Evolutionary conservation across 75 land plant species (phyloP).

Genomic region (Pinus taeda): DNA sequence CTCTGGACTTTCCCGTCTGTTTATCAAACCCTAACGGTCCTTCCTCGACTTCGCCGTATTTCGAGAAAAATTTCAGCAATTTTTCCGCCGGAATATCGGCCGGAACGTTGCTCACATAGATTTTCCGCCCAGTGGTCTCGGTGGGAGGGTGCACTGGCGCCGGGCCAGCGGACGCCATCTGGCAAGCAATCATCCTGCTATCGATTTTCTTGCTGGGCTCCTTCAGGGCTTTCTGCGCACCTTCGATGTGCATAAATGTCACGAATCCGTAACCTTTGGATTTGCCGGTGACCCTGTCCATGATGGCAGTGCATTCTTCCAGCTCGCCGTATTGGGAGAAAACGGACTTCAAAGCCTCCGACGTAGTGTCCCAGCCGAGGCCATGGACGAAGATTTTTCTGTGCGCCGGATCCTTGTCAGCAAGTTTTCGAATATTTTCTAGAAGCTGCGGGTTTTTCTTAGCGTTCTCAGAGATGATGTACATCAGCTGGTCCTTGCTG

Average conservation of each 20-base stretch:
- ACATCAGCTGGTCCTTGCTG: conserved; percentile 40
- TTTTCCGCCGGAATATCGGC: conserved; percentile 11
- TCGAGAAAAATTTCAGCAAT: conserved; percentile 23
- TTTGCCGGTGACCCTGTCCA: conserved; percentile 68
- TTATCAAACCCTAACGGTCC: conserved; percentile 49
- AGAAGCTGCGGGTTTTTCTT: conserved; percentile 32
- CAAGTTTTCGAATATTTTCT: conserved; percentile 37
- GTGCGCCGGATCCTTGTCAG: conserved; percentile 44
- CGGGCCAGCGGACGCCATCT: too few relatives aligned
- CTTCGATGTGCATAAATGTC: too few relatives aligned
- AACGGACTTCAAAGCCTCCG: conserved; percentile 26
- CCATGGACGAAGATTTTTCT: conserved; percentile 73
- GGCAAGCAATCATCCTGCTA: too few relatives aligned
- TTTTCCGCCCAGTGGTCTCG: neutral
- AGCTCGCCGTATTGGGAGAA: conserved; percentile 39
- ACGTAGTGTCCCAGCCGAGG: conserved; percentile 58
- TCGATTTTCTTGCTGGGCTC: too few relatives aligned
- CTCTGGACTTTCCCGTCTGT: neutral
- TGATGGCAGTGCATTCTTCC: conserved; percentile 58
- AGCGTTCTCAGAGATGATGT: conserved; percentile 35
- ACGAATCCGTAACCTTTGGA: conserved; percentile 58
- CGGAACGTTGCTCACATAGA: conserved; percentile 13
- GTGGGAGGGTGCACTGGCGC: too few relatives aligned
- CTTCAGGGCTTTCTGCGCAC: too few relatives aligned
- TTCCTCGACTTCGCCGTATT: conserved; percentile 41